Base-by-base conservation (phyloP, 257 asterid genomes). In the Buddleja alternifolia region DNA sequence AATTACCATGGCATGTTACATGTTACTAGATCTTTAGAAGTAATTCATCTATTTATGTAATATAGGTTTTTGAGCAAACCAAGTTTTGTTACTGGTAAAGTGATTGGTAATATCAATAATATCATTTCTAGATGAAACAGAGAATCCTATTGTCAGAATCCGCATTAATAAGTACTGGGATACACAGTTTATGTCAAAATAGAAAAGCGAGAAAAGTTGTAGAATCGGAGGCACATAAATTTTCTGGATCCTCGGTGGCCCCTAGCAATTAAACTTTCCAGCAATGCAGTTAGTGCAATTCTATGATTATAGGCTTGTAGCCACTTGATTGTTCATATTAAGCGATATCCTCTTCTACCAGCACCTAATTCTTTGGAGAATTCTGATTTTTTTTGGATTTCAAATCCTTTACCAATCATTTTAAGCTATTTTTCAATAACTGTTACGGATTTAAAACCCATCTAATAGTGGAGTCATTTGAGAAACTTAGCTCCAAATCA, bases 241-340 rank as follows among this genome's bases (percentile, higher is more conserved):
- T 25, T 36, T 4, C 23, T 10, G 0, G 45, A 32, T 7, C 58
- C 6, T 51, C 17, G 16, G 66, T 60, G 12, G 42, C 29, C 42
- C 65, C 57, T 56, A 57, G 21, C 64, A 39, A 41, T 23, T 50
- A 37, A 23, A 19, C n/a, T 58, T 39, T 54, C 46, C 41, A 29
- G 17, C 14, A 4, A 24, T 34, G 23, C 44, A 15, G 10, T 58
- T 9, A 16, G 34, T 63, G 21, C 47, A 8, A 39, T 15, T 36
- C 20, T n/a, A 47, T 10, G 24, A 8, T 54, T 8, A 54, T 55
- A 67, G 73, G 24, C 4, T 54, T 8, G 40, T 55, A 67, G 73
- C 45, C 41, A 40, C 61, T 50, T 51, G 51, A 42, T 29, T 57
- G 34, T 58, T 59, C 6, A 53, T 44, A 40, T 25, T 14, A 16